These are phyloP conservation scores for Amylostereum areolatum DNA, from an alignment of 1,284 basidiomycete species.

Conservation along the genomic window DNA sequence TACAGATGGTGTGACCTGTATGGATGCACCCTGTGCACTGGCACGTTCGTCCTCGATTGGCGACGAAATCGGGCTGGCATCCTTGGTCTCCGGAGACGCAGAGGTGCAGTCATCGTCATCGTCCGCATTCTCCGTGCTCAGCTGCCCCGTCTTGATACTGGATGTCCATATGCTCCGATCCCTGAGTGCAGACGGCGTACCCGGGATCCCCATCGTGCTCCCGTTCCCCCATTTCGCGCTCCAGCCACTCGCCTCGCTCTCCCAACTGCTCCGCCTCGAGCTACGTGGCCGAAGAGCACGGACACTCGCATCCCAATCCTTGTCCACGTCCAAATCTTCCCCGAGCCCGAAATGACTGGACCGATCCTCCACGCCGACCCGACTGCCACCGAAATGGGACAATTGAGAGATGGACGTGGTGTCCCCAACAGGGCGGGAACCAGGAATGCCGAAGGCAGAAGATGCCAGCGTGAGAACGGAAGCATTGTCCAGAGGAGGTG, in stretches of 20 bases:
- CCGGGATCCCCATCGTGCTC: constrained; percentile 30
- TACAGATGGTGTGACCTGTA: neutral
- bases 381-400: constrained; percentile 28
- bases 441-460: constrained; percentile 77
- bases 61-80: neutral
- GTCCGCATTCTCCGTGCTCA: constrained; percentile 30
- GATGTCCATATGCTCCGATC: constrained; percentile 55
- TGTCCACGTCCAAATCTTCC: constrained; percentile 43
- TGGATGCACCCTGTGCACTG: neutral
- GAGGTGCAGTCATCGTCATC: constrained; percentile 3
- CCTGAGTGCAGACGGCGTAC: constrained; percentile 37
- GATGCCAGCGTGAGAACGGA: constrained; percentile 90
- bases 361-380: constrained; percentile 46
- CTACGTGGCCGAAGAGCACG: constrained; percentile 74
- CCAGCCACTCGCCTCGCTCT: constrained; percentile 77
- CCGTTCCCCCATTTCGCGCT: constrained; percentile 52
- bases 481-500: constrained; percentile 87
- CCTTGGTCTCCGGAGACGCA: too few species aligned
- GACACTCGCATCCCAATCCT: constrained; percentile 73
- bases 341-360: constrained; percentile 59
- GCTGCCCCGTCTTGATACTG: constrained; percentile 48
- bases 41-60: neutral
- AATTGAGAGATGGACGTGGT: constrained; percentile 58
- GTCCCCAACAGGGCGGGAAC: constrained; percentile 44
- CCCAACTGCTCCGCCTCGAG: constrained; percentile 79